Base-by-base conservation (phyloP, 2,329 filamentous ascomycete genomes). In the Penicillium sp. region DNA sequence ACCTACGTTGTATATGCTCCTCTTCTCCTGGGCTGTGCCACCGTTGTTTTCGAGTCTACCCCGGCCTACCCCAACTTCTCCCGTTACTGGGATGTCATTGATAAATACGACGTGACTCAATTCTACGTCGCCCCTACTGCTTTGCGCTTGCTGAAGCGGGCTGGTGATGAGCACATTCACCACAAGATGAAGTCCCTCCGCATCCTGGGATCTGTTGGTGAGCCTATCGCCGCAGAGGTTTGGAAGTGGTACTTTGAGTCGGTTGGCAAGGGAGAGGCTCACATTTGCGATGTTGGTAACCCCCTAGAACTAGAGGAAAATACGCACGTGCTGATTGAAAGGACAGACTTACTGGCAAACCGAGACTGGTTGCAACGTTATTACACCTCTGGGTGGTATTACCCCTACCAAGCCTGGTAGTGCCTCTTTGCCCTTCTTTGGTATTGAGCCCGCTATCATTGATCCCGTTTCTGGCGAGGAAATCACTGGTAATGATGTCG, bases 241-340 rank as follows among this genome's bases (percentile, higher is more conserved):
- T 99, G 94, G 94, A 97, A 97, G 79, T 99, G 94, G 94, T 99
- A 97, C 79, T 93, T 92, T 73, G 92, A 97, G 76, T 84, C 89
- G 65, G 92, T 99, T 51, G 94, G 94, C 70, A 95, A 92, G 82
- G 88, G 93, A 76, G 88, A 96, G 75, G 89, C 90, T 47, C 94
- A 99, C 71, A 82, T 99, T 74, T 88, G 97, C 53, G 94, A 99
- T 74, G 92, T 96, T 81, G 84, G 91, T 85, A 53, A 42, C n/a
- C 35, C 43, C 23, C 6, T 14, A 6, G 6, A 45, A n/a, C 18
- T 3, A 5, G 7, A 6, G 9, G 1, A 20, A 47, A 26, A 22
- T 26, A 8, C n/a, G 8, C 23, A 35, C 26, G 37, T 43, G 43
- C 35, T 48, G 14, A 44, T 40, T 26, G 27, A 18, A 2, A 52